Percentiles rank a stretch among this genome's conserved stretches.
Conservation (phyloP, 352 stramenopile species). For the Chrysophaeum taylorii region DNA sequence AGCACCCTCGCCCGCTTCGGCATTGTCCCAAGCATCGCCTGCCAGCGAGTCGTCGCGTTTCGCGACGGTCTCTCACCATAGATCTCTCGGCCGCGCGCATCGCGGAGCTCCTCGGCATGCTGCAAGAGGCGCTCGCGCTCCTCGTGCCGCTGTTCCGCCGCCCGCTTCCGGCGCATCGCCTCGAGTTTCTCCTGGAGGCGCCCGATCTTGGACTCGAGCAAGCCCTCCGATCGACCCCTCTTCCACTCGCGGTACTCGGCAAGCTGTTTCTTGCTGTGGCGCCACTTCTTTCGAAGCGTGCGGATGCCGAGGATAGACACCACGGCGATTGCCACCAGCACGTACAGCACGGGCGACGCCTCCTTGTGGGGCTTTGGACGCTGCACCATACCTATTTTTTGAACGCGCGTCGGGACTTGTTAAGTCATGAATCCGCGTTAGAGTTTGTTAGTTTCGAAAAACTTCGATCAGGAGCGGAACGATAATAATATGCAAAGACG, state of each 20-base stretch:
- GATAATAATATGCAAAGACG: too few relatives aligned
- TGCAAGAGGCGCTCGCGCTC: not conserved
- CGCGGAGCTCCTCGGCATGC: not conserved
- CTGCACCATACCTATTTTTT: too few relatives aligned
- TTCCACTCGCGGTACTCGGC: not conserved
- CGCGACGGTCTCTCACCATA: not conserved
- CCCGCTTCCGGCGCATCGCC: not conserved
- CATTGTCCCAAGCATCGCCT: not conserved
- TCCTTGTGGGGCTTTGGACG: too few relatives aligned
- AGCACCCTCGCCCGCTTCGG: not conserved
- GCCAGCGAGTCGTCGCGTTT: not conserved
- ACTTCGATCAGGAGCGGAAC: too few relatives aligned
- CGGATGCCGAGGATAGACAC: too few relatives aligned
- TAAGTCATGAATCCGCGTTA: too few relatives aligned
- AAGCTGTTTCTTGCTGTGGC: not conserved
- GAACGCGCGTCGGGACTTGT: too few relatives aligned
- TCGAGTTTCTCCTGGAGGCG: not conserved
- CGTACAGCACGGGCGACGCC: too few relatives aligned
- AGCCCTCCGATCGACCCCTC: not conserved
- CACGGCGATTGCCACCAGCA: too few relatives aligned
- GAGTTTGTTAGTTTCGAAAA: too few relatives aligned
- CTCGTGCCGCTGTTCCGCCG: not conserved
- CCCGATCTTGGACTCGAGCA: not conserved
- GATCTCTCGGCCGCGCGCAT: not conserved
- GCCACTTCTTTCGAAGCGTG: too few relatives aligned